Percentiles rank a stretch among this genome's conserved stretches.
phyloP scores from a whole-genome alignment of 2,329 filamentous ascomycete species.

The Arthroderma sp. region DNA sequence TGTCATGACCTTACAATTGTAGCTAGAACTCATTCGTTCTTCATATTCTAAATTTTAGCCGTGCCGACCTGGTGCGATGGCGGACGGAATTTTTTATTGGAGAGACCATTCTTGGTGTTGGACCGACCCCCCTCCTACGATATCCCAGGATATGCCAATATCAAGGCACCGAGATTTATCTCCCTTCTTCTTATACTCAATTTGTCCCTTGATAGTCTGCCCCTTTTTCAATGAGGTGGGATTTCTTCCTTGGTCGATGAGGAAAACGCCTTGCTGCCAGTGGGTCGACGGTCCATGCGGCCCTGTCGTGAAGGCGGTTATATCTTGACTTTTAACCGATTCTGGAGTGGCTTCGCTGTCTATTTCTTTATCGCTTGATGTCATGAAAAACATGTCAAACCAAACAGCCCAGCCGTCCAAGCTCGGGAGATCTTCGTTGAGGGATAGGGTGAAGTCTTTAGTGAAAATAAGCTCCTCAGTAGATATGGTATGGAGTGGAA shows the following conservation, averaged over 20 bases:
- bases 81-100: conserved; percentile 14
- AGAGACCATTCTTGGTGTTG: conserved; percentile 28
- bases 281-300: conserved; percentile 66
- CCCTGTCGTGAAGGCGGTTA: conserved; percentile 76
- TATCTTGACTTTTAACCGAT: conserved; percentile 51
- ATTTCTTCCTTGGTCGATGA: conserved; percentile 48
- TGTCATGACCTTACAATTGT: not conserved
- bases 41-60: not conserved
- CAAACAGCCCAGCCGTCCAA: conserved; percentile 84
- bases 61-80: too few relatives aligned
- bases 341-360: conserved; percentile 43
- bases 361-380: conserved; percentile 39
- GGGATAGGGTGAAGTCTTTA: conserved; percentile 48
- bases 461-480: conserved; percentile 64
- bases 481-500: conserved; percentile 63
- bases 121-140: conserved; percentile 29
- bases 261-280: conserved; percentile 73
- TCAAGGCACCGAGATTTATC: conserved; percentile 57
- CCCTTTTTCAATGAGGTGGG: conserved; percentile 39
- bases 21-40: not conserved
- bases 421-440: conserved; percentile 49
- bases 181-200: conserved; percentile 57
- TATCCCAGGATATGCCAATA: conserved; percentile 51
- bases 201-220: conserved; percentile 49
- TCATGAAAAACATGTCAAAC: conserved; percentile 89